These are phyloP conservation scores for Ploettnerulaceae sp. DNA, from an alignment of 2,329 filamentous ascomycete species.

Conservation along the genomic window DNA sequence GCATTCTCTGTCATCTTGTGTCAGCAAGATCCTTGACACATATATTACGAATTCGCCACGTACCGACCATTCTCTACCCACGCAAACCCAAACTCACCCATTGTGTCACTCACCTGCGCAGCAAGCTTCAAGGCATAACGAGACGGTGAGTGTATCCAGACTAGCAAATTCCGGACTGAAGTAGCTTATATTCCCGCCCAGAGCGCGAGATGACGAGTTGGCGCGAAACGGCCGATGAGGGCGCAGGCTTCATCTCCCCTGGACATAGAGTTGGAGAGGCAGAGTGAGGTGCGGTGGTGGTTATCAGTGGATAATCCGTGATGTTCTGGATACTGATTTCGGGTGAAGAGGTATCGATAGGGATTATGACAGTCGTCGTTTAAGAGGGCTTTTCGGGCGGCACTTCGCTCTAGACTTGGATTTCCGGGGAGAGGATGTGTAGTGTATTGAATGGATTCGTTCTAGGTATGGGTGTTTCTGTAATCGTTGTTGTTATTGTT, in stretches of 20 bases:
- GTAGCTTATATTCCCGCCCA: slow-evolving; percentile 14
- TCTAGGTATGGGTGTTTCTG: neutral
- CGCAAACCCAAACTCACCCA: slow-evolving; percentile 14
- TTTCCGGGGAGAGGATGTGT: neutral
- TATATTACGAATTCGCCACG: neutral
- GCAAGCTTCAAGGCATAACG: slow-evolving; percentile 18
- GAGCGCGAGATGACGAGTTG: slow-evolving; percentile 3
- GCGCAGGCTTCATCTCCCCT: slow-evolving; percentile 7
- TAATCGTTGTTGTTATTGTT: neutral
- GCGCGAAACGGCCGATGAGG: slow-evolving; percentile 18
- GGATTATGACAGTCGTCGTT: too few species aligned
- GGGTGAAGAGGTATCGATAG: neutral
- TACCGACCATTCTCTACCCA: slow-evolving; percentile 19
- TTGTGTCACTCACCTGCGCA: slow-evolving; percentile 3
- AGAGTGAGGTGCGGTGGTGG: neutral
- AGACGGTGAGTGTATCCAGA: slow-evolving; percentile 14
- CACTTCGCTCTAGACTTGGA: neutral
- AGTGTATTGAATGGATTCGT: too few species aligned
- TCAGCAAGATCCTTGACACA: neutral
- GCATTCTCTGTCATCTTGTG: slow-evolving; percentile 8
- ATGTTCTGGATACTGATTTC: neutral
- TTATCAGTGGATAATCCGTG: too few species aligned
- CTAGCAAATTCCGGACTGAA: slow-evolving; percentile 10
- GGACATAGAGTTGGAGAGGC: neutral
- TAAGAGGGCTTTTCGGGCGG: too few species aligned